Conservation (phyloP, 208 protist genomes). For the Zelonia costaricensis region DNA sequence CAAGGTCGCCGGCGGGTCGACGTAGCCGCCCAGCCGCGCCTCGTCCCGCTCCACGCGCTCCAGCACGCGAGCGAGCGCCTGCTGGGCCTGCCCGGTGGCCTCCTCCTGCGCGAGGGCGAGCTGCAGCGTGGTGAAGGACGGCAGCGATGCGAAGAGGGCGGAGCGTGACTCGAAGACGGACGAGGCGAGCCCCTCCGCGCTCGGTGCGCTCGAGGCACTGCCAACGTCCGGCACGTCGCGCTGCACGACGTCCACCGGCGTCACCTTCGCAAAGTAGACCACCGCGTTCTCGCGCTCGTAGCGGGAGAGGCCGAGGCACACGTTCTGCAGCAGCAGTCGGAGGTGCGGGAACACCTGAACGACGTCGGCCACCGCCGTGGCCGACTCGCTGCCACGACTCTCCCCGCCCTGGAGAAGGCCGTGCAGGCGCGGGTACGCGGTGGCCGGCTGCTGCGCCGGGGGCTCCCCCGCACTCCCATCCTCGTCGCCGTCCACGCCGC, state of each 20-base stretch:
- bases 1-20: slow-evolving; percentile 15
- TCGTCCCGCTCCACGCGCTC: slow-evolving; percentile 23
- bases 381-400: background rate
- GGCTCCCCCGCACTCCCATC: too few relatives aligned
- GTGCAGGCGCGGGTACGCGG: slow-evolving; percentile 22
- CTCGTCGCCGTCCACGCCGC: background rate
- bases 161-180: slow-evolving; percentile 16
- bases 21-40: slow-evolving; percentile 8
- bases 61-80: slow-evolving; percentile 16
- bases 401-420: slow-evolving; percentile 6
- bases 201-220: slow-evolving; percentile 5
- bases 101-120: slow-evolving; percentile 27
- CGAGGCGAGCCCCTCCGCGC: slow-evolving; percentile 2
- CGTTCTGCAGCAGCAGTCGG: slow-evolving; percentile 32
- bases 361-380: slow-evolving; percentile 33
- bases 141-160: slow-evolving; percentile 23
- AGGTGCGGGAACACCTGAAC: slow-evolving; percentile 56
- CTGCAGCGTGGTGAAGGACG: slow-evolving; percentile 22
- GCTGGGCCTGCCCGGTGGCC: slow-evolving; percentile 26
- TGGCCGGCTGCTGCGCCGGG: slow-evolving; percentile 6
- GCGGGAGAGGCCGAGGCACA: slow-evolving; percentile 31
- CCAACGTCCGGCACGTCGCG: slow-evolving; percentile 52
- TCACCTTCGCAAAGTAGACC: slow-evolving; percentile 51
- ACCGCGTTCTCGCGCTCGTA: slow-evolving; percentile 66
- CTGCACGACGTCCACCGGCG: slow-evolving; percentile 33